These are phyloP conservation scores for Bipolaris oryzae DNA, from an alignment of 2,329 filamentous ascomycete species.

Conservation along the genomic window DNA sequence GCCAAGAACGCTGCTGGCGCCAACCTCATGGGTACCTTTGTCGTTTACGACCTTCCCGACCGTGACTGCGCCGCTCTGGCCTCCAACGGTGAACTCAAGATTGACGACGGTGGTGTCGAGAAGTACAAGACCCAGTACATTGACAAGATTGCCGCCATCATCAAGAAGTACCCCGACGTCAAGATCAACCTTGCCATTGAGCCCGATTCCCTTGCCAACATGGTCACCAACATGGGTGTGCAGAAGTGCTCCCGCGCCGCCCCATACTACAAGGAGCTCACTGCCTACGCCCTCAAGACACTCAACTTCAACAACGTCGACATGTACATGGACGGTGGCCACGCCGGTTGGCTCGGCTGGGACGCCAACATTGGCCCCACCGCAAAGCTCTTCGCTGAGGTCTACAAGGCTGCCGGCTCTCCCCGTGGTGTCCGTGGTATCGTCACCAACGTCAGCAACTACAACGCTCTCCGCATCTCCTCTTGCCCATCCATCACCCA, in stretches of 20 bases:
- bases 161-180: constrained; percentile 61
- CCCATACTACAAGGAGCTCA: constrained; percentile 61
- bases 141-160: constrained; percentile 59
- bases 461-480: constrained; percentile 60
- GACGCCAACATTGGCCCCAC: constrained; percentile 62
- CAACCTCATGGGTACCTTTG: constrained; percentile 58
- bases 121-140: constrained; percentile 60
- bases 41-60: constrained; percentile 68
- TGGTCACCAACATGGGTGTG: constrained; percentile 65
- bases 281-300: constrained; percentile 61
- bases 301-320: constrained; percentile 67
- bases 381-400: constrained; percentile 54
- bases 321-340: constrained; percentile 69
- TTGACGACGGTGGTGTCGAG: constrained; percentile 58
- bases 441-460: constrained; percentile 65
- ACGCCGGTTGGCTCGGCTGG: constrained; percentile 70
- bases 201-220: constrained; percentile 59
- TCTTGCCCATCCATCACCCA: constrained; percentile 54
- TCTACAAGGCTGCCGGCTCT: constrained; percentile 56
- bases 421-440: constrained; percentile 59
- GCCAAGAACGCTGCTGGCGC: constrained; percentile 56
- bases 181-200: constrained; percentile 59
- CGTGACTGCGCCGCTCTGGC: constrained; percentile 68
- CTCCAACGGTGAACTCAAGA: constrained; percentile 66
- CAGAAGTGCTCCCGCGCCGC: constrained; percentile 61